Base-by-base conservation (phyloP, 805 yeast genomes). In the Maudiozyma saulgeensis region DNA sequence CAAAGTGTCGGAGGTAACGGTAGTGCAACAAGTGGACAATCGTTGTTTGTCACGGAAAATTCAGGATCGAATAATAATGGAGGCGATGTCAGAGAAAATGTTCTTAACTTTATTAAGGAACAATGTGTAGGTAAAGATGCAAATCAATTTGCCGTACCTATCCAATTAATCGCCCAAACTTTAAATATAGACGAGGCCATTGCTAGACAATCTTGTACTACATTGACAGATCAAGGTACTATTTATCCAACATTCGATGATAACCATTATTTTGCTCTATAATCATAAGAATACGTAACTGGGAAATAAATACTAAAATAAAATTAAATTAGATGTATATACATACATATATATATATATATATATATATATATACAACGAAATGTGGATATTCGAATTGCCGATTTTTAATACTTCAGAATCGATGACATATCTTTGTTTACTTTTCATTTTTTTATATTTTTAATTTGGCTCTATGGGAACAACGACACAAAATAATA, bases 201-300 rank as follows among this genome's bases (percentile, higher is more conserved):
- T 31, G 82, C 77, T 19, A 68, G 69, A 52, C 65, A 69, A 26
- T 71, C 72, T 53, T 79, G 87, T 58, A 71, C 71, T 34, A 70
- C 71, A 21, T 71, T 85, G 56, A 74, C 79, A 12, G 89, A 84
- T 42, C 81, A 75, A 50, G 95, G 90, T 37, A 80, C 73, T 56
- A 73, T 84, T 44, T 85, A 82, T 62, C 74, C 77, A 44, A 87
- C 89, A 13, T 77, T 78, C 52, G 88, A 84, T 58, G 91, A 84
- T 51, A 74, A 74, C 48, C 73, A 79, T 26, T 82, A 65, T 59
- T 71, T 82, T 56, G 79, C 82, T 47, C 74, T 79, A 50, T 58
- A 47, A 41, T 41, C 3, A 8, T 8, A 37, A 2, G 13, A 19
- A 35, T 35, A 35, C 11, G 38, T 34, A 15, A 9, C n/a, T 34